phyloP scores from a whole-genome alignment of 2,329 filamentous ascomycete genomes.

The Cladophialophora carrionii region DNA sequence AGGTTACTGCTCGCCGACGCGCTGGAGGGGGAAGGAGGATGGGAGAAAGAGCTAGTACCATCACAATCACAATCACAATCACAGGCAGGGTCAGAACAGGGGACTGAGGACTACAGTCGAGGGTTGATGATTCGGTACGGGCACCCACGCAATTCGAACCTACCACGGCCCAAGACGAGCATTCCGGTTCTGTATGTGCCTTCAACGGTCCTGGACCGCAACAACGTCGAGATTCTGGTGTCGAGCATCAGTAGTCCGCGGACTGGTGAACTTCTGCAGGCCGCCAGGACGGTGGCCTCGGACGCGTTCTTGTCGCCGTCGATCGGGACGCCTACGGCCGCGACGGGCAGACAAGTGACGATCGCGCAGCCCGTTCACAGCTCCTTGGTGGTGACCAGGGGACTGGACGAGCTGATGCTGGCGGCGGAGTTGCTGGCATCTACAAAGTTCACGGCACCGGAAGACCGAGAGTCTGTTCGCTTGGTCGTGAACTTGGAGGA shows the following conservation, averaged over 20 bases:
- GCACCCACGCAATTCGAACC: constrained; percentile 50
- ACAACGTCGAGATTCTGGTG: constrained; percentile 64
- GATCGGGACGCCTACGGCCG: constrained; percentile 69
- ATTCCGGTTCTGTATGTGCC: constrained; percentile 61
- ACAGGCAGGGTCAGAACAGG: neutral
- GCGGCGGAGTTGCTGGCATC: constrained; percentile 45
- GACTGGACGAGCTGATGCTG: constrained; percentile 65
- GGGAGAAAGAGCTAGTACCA: constrained; percentile 66
- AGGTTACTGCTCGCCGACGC: constrained; percentile 73
- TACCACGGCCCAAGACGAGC: constrained; percentile 52
- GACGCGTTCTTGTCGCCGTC: constrained; percentile 71
- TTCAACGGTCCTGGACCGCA: constrained; percentile 58
- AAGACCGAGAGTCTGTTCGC: constrained; percentile 52
- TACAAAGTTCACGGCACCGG: constrained; percentile 44
- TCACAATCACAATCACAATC: neutral
- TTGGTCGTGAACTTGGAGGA: constrained; percentile 61
- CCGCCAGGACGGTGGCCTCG: constrained; percentile 47
- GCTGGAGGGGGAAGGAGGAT: constrained; percentile 62
- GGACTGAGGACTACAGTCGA: constrained; percentile 53
- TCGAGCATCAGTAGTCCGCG: constrained; percentile 48
- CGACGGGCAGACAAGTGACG: constrained; percentile 65
- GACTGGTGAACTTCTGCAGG: constrained; percentile 31
- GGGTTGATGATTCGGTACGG: constrained; percentile 69
- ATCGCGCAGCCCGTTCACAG: constrained; percentile 84
- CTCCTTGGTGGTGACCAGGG: constrained; percentile 72